Percentiles rank a stretch among this genome's conserved stretches.
phyloP scores from a whole-genome alignment of 805 yeast genomes.

The Wickerhamiella kurtzmanii region DNA sequence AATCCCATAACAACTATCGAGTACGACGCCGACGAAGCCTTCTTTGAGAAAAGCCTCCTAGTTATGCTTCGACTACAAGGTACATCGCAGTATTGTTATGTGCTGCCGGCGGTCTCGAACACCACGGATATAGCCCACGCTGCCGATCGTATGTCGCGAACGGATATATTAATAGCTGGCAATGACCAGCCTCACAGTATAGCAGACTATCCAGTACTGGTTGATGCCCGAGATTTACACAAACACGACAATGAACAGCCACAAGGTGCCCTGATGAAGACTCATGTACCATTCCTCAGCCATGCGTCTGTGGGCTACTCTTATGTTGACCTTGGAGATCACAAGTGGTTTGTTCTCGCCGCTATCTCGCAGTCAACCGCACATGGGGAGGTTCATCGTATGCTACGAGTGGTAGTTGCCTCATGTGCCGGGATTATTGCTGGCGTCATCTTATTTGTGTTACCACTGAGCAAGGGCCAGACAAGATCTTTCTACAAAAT shows the following conservation, averaged over 20 bases:
- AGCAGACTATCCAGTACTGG: background rate
- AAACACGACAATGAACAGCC: slow-evolving; percentile 1
- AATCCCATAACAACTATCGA: background rate
- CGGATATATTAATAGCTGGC: background rate
- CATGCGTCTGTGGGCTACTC: slow-evolving; percentile 19
- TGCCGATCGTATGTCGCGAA: background rate
- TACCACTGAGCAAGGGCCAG: slow-evolving; percentile 13
- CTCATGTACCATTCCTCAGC: slow-evolving; percentile 7
- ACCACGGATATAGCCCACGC: background rate
- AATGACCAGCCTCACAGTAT: background rate
- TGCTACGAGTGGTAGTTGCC: slow-evolving; percentile 12
- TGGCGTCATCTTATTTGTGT: slow-evolving; percentile 9
- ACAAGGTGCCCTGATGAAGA: slow-evolving; percentile 11
- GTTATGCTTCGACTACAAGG: background rate
- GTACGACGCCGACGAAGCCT: background rate
- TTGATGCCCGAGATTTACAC: background rate
- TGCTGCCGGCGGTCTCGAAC: background rate
- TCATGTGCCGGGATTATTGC: slow-evolving; percentile 12
- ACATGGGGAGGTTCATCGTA: slow-evolving; percentile 5
- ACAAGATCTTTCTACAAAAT: slow-evolving; percentile 15
- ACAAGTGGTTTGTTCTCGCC: slow-evolving; percentile 12
- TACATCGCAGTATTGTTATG: background rate
- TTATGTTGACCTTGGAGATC: slow-evolving; percentile 5
- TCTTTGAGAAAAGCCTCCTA: background rate
- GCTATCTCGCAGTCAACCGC: slow-evolving; percentile 8